Base-by-base conservation (phyloP, 169 alveolate species). In the Plasmodium gonderi region DNA sequence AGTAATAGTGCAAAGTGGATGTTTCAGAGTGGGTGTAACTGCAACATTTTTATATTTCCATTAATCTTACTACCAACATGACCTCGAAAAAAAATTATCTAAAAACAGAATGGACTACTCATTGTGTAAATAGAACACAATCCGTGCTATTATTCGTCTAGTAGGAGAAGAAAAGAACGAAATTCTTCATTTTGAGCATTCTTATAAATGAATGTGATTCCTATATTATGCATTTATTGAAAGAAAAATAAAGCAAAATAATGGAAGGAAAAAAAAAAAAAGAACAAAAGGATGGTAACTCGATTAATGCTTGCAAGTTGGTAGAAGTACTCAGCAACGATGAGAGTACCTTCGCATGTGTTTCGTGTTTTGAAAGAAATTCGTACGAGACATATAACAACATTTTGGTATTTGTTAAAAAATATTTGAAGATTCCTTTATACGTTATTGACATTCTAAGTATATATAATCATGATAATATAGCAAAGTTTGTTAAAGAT, bases 381-480 rank as follows among this genome's bases (percentile, higher is more conserved):
- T 90, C 94, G 3, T 90, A 77, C 72, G 94, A 90, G 54, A 79
- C 65, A 12, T 90, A 49, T 65, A 67, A 90, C 60, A 79, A 90
- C 80, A 64, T 90, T 42, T 20, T 90, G 36, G 33, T 45, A 29
- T 90, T 29, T 77, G 31, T 90, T 72, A 76, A 90, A 90, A 45
- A 20, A 23, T 3, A 54, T 77, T 90, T 90, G 82, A 26, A 78
- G 26, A 45, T 67, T 36, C 79, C 38, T 31, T 3, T 77, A 23
- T 90, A 87, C 42, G 44, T 90, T 69, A 33, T 90, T 17, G 94
- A 90, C 44, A 65, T 90, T 64, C 29, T 65, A 45, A 90, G 91
- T 78, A 60, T 90, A 65, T 90, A 90, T 67, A 90, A 90, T 42
- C 80, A 79, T 23, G 54, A 76, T 26, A 65, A 90, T 69, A 38